Base-by-base conservation (phyloP, 2,329 filamentous ascomycete species). In the Drechslerella dactyloides region DNA sequence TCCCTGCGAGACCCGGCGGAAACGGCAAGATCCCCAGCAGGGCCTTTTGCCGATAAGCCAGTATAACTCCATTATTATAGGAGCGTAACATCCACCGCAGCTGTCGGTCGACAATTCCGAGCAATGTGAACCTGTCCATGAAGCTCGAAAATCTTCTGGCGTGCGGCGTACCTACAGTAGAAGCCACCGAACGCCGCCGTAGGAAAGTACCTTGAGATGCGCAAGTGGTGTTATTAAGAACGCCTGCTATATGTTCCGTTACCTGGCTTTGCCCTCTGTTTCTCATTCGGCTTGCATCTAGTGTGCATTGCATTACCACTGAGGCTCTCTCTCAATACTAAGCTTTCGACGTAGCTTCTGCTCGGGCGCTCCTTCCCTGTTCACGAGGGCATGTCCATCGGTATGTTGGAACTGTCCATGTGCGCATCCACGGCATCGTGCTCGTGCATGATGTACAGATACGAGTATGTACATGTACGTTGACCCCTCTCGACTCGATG, bases 21-120 rank as follows among this genome's bases (percentile, higher is more conserved):
- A 51, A 72, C 68, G 68, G 68, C 68, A 72, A 60, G 40, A 52
- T 54, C 68, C 68, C 56, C 53, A 72, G 60, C 55, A 60, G 56
- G 50, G 44, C 33, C 55, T 60, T 72, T 65, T 72, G 68, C 68
- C 68, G 68, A 65, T 72, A 72, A 72, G 66, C 65, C 53, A 33
- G 54, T 53, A 46, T 60, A 60, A 24, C 30, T 56, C 19, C 37
- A 52, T 27, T 56, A 37, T 65, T 52, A 54, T 65, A 48, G 2
- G 2, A 21, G 21, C 15, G 37, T 42, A 42, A 42, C 37, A 10
- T 19, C 21, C 17, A 17, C 44, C 13, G 37, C n/a, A 48, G 15
- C 19, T 50, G 64, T 72, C 68, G 68, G 68, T 65, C 60, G 44
- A 65, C 19, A 40, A 46, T 72, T 61, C 68, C 68, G 68, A 72